Conservation (phyloP, 768 basidiomycete species). For the Tubosaeta sp. region DNA sequence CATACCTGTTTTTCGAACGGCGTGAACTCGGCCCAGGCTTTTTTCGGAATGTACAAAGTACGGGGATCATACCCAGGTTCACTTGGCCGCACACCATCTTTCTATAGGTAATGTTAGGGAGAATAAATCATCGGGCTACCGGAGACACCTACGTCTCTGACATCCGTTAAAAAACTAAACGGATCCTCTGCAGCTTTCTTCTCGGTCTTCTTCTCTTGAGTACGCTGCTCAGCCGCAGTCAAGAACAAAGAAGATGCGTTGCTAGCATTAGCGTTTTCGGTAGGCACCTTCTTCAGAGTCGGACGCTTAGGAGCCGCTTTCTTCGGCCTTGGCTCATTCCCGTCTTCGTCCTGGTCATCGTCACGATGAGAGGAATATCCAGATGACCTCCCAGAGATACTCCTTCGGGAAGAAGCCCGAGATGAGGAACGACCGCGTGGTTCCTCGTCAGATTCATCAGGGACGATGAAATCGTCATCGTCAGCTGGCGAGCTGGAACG, state of each 20-base stretch:
- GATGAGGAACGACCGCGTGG: conserved; percentile 46
- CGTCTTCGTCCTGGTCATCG: conserved; percentile 35
- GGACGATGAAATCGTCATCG: conserved; percentile 70
- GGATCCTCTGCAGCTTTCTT: conserved; percentile 78
- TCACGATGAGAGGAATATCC: conserved; percentile 32
- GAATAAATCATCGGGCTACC: neutral
- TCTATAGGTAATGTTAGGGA: conserved; percentile 41
- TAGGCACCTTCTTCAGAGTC: conserved; percentile 26
- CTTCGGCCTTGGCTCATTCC: conserved; percentile 33
- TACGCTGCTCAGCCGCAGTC: conserved; percentile 78
- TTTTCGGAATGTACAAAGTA: conserved; percentile 75
- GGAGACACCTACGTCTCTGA: conserved; percentile 56
- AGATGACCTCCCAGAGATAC: conserved; percentile 32
- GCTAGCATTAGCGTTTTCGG: conserved; percentile 26
- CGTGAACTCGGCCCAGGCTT: conserved; percentile 78
- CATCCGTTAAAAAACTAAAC: conserved; percentile 68
- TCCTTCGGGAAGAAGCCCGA: conserved; percentile 43
- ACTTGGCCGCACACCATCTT: conserved; percentile 73
- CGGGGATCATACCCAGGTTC: conserved; percentile 88
- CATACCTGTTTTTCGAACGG: conserved; percentile 90
- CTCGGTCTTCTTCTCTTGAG: conserved; percentile 72
- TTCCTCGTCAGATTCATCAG: conserved; percentile 61
- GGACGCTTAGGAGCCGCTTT: conserved; percentile 35
- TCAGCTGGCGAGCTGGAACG: conserved; percentile 44
- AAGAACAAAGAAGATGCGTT: conserved; percentile 49